These are phyloP conservation scores for Diutina mesorugosa DNA, from an alignment of 1,139 yeast species.

Conservation along the genomic window DNA sequence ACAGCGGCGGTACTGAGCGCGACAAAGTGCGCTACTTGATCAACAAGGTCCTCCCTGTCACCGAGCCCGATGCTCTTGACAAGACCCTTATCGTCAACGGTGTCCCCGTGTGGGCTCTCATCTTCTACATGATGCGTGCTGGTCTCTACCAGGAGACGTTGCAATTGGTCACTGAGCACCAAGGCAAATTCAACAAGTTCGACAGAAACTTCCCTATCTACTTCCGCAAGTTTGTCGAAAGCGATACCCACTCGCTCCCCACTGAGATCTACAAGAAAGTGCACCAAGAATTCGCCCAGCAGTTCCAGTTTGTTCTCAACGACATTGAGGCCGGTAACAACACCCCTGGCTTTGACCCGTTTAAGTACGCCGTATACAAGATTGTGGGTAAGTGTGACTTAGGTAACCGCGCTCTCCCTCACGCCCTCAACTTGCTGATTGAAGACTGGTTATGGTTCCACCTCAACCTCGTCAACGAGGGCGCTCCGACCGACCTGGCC, in stretches of 20 bases:
- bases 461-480: conserved; percentile 48
- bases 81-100: conserved; percentile 51
- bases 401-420: conserved; percentile 63
- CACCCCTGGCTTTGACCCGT: conserved; percentile 53
- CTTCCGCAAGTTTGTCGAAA: conserved; percentile 49
- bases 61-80: conserved; percentile 16
- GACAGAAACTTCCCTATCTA: conserved; percentile 79
- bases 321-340: conserved; percentile 26
- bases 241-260: background rate
- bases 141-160: conserved; percentile 75
- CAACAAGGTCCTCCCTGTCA: conserved; percentile 32
- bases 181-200: conserved; percentile 57
- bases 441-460: conserved; percentile 99
- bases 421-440: conserved; percentile 56
- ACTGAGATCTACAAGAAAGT: conserved; percentile 17
- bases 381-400: conserved; percentile 86
- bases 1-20: conserved; percentile 46
- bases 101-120: conserved; percentile 82
- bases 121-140: conserved; percentile 73
- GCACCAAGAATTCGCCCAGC: conserved; percentile 66
- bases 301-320: conserved; percentile 53
- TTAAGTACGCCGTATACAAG: conserved; percentile 81
- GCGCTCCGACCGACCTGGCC: conserved; percentile 17
- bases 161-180: conserved; percentile 19
- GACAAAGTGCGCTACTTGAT: conserved; percentile 63